Evolutionary conservation across 1,284 basidiomycete genomes (phyloP).

Genomic region (Ceraceosorus guamensis): DNA sequence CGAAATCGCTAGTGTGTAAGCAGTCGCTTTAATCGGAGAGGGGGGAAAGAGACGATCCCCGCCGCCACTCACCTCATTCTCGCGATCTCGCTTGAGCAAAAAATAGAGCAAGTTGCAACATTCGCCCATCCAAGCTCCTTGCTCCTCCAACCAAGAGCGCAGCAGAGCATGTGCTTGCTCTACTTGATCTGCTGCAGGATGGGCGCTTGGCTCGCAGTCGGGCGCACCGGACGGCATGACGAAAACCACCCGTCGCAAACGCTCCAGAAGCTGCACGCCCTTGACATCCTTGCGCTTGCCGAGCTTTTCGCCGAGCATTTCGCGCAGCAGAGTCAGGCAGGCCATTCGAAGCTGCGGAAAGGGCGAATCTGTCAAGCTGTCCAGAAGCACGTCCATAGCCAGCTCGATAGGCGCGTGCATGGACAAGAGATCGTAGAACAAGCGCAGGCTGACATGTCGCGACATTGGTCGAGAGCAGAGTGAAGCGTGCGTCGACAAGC

Average conservation of each 20-base stretch:
- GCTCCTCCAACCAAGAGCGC: neutral
- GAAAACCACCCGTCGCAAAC: too few relatives aligned
- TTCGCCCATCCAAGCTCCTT: neutral
- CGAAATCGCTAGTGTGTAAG: neutral
- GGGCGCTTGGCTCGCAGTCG: neutral
- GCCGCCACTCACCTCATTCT: neutral
- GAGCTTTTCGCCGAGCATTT: constrained; percentile 2
- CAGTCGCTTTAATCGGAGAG: too few relatives aligned
- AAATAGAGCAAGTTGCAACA: constrained; percentile 1
- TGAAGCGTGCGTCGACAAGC: constrained; percentile 30
- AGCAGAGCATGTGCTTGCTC: too few relatives aligned
- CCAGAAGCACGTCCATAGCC: constrained; percentile 11
- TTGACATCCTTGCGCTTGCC: neutral
- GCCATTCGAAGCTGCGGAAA: constrained; percentile 28
- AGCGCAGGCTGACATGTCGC: constrained; percentile 19
- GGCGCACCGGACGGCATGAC: neutral
- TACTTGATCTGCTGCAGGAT: too few relatives aligned
- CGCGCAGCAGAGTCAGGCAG: constrained; percentile 1
- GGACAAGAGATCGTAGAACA: constrained; percentile 17
- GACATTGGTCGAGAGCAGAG: constrained; percentile 21
- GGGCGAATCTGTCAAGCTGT: constrained; percentile 23
- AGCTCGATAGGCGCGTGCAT: constrained; percentile 7
- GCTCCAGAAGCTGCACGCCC: too few relatives aligned
- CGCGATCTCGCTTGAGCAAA: neutral
- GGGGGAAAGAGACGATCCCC: neutral